Conservation (phyloP, 805 yeast genomes). For the Jamesozyma spencerorum region DNA sequence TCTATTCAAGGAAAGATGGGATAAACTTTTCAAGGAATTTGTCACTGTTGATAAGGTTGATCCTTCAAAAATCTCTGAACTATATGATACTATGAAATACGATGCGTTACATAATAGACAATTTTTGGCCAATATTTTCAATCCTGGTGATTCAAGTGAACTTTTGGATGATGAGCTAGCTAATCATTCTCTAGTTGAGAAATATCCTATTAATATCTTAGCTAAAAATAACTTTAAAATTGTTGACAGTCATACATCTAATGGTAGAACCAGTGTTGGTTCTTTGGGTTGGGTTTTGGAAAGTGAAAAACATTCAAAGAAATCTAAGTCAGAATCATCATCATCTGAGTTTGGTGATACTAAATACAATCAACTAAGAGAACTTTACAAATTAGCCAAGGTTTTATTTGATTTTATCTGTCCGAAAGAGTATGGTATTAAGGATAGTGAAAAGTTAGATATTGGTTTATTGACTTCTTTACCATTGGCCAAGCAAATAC, state of each 20-base stretch:
- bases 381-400: slow-evolving; percentile 80
- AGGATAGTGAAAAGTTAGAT: slow-evolving; percentile 88
- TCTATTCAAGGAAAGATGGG: slow-evolving; percentile 93
- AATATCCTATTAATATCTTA: slow-evolving; percentile 63
- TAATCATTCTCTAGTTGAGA: slow-evolving; percentile 45
- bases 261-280: slow-evolving; percentile 38
- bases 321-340: slow-evolving; percentile 15
- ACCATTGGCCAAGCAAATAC: slow-evolving; percentile 83
- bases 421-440: slow-evolving; percentile 97
- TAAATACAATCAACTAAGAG: slow-evolving; percentile 71
- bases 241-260: slow-evolving; percentile 28
- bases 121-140: slow-evolving; percentile 74
- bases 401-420: slow-evolving; percentile 94
- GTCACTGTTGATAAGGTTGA: slow-evolving; percentile 90
- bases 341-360: slow-evolving; percentile 64
- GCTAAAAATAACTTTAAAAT: slow-evolving; percentile 71
- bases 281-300: slow-evolving; percentile 67
- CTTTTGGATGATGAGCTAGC: slow-evolving; percentile 22
- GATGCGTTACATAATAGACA: slow-evolving; percentile 94
- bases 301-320: slow-evolving; percentile 28
- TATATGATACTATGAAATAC: slow-evolving; percentile 96
- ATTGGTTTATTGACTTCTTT: slow-evolving; percentile 90
- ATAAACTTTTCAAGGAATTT: slow-evolving; percentile 86
- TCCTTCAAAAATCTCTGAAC: slow-evolving; percentile 92
- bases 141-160: slow-evolving; percentile 45